Conservation (phyloP, 306 rosid species). For the Pyrus bretschneideri region DNA sequence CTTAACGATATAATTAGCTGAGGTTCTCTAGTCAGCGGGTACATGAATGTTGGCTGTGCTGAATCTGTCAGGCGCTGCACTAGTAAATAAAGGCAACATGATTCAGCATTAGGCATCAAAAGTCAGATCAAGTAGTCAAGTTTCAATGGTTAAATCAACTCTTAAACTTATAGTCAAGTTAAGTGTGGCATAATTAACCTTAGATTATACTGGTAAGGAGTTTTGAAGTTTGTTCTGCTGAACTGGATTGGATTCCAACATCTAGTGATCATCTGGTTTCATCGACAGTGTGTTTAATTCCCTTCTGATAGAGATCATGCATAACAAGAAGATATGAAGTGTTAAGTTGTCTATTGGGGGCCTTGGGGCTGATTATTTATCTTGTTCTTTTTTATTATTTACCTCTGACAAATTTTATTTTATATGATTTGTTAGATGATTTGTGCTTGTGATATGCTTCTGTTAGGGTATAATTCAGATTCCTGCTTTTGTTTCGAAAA, state of each 20-base stretch:
- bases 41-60: not conserved
- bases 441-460: slow-evolving; percentile 9
- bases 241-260: not conserved
- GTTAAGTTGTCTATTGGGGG: not conserved
- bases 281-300: not conserved
- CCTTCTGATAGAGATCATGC: not conserved
- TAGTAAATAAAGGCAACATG: not conserved
- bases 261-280: not conserved
- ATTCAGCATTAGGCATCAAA: not conserved
- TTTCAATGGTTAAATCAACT: not conserved
- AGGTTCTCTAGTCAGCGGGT: not conserved
- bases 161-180: not conserved
- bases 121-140: not conserved
- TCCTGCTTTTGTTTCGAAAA: slow-evolving; percentile 26
- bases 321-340: not conserved
- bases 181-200: not conserved
- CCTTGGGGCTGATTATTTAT: not conserved
- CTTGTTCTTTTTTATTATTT: not conserved
- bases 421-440: not conserved
- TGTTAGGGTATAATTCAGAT: slow-evolving; percentile 20
- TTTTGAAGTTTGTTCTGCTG: not conserved
- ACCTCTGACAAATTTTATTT: not conserved
- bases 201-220: not conserved
- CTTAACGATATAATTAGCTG: not conserved
- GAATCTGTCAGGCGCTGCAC: not conserved